These are phyloP conservation scores for Pythium plurisporium DNA, from an alignment of 352 stramenopile genomes.

Conservation along the genomic window DNA sequence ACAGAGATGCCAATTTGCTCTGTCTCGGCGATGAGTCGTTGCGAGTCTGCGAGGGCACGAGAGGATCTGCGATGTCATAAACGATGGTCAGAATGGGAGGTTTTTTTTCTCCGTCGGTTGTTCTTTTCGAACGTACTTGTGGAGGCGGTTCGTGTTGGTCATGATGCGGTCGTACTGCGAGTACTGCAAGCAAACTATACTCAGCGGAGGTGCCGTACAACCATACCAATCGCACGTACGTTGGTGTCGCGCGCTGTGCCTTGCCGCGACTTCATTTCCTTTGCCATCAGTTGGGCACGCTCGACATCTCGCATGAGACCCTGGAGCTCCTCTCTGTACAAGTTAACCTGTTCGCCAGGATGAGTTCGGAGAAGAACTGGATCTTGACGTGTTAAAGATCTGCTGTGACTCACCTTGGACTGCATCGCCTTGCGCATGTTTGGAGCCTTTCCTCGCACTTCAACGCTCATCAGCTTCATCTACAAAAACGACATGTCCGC, in stretches of 20 bases:
- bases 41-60: constrained; percentile 36
- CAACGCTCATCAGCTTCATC: constrained; percentile 80
- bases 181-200: constrained; percentile 22
- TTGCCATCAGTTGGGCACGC: constrained; percentile 61
- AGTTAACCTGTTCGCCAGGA: constrained; percentile 11
- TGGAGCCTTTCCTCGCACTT: constrained; percentile 58
- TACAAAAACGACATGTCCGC: constrained; percentile 11
- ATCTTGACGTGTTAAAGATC: background rate
- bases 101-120: too few relatives aligned
- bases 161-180: constrained; percentile 69
- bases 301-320: constrained; percentile 67
- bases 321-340: constrained; percentile 49
- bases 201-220: background rate
- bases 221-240: constrained; percentile 13
- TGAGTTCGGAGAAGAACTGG: too few relatives aligned
- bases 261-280: constrained; percentile 33
- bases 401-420: constrained; percentile 33
- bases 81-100: too few relatives aligned
- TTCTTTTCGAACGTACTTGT: constrained; percentile 31
- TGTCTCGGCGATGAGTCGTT: constrained; percentile 24
- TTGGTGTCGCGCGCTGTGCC: constrained; percentile 23
- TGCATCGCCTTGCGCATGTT: constrained; percentile 70
- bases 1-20: constrained; percentile 53
- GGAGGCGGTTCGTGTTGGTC: constrained; percentile 59
- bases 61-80: constrained; percentile 39